phyloP scores from a whole-genome alignment of 805 yeast species.

The Tetrapisispora phaffii region DNA sequence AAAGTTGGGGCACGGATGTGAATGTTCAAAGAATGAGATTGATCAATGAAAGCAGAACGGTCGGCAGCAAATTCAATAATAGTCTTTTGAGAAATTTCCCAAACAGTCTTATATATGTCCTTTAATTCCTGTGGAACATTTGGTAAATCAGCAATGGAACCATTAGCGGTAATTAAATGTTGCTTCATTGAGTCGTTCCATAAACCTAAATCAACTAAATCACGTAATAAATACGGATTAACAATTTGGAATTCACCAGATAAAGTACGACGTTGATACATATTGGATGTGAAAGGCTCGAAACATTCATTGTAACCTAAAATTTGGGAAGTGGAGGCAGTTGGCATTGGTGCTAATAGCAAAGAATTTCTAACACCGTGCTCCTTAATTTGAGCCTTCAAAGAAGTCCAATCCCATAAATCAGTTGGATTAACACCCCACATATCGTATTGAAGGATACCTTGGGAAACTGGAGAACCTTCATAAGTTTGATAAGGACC shows the following conservation, averaged over 20 bases:
- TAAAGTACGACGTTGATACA: constrained; percentile 80
- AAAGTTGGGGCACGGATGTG: constrained; percentile 84
- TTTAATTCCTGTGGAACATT: constrained; percentile 68
- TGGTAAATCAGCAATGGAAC: constrained; percentile 73
- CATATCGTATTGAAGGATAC: constrained; percentile 74
- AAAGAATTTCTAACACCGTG: constrained; percentile 81
- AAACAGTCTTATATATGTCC: constrained; percentile 80
- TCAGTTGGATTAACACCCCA: constrained; percentile 76
- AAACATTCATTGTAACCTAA: constrained; percentile 91
- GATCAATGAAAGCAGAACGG: constrained; percentile 74
- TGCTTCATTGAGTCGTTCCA: constrained; percentile 80
- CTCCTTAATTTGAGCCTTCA: constrained; percentile 48
- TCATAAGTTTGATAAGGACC: constrained; percentile 67
- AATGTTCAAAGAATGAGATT: constrained; percentile 87
- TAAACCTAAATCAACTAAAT: constrained; percentile 67
- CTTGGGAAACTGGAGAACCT: constrained; percentile 88
- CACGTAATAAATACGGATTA: constrained; percentile 75
- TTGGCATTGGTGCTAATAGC: constrained; percentile 92
- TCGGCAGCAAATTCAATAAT: constrained; percentile 80
- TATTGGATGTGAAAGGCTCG: constrained; percentile 90
- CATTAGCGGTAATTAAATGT: constrained; percentile 63
- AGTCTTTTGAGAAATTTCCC: constrained; percentile 87
- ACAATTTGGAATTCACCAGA: constrained; percentile 94
- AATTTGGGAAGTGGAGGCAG: constrained; percentile 95
- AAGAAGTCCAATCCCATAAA: constrained; percentile 74